Conservation (phyloP, 176 grass and related monocot genomes). For the Paspalum notatum region DNA sequence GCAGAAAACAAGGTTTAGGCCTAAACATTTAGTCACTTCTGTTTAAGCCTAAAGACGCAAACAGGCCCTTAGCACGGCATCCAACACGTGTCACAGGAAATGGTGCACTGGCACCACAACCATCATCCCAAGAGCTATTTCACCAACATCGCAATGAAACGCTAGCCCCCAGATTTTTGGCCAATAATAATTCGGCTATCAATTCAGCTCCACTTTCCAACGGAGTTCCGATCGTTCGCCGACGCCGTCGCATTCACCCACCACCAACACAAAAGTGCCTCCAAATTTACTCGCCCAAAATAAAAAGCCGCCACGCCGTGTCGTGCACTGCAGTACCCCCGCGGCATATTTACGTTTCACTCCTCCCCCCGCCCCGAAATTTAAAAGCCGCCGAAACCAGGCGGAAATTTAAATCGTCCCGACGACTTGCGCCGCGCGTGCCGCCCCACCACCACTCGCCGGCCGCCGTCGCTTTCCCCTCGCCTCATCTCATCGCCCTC, state of each 20-base stretch:
- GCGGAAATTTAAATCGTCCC: not conserved
- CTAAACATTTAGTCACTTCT: no score
- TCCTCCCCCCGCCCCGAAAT: not conserved
- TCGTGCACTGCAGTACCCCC: not conserved
- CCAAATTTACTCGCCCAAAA: not conserved
- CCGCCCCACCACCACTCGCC: not conserved
- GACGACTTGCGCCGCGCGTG: not conserved
- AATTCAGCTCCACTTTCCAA: no score
- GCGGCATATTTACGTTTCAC: not conserved
- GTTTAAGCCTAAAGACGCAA: no score
- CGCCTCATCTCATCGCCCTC: not conserved
- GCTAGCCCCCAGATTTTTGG: no score
- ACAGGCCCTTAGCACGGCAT: no score
- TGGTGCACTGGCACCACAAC: no score
- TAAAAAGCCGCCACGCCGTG: conserved; percentile 13
- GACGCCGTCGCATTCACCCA: no score
- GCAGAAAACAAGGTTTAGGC: no score
- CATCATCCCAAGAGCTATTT: no score
- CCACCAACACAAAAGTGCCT: not conserved
- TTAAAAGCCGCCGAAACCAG: not conserved
- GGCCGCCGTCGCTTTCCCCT: conserved; percentile 24
- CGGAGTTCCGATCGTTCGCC: not conserved
- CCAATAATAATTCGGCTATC: no score
- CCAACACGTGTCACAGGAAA: no score
- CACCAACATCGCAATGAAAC: no score